Conservation (phyloP, 2,329 filamentous ascomycete genomes). For the Aspergillus hortae region DNA sequence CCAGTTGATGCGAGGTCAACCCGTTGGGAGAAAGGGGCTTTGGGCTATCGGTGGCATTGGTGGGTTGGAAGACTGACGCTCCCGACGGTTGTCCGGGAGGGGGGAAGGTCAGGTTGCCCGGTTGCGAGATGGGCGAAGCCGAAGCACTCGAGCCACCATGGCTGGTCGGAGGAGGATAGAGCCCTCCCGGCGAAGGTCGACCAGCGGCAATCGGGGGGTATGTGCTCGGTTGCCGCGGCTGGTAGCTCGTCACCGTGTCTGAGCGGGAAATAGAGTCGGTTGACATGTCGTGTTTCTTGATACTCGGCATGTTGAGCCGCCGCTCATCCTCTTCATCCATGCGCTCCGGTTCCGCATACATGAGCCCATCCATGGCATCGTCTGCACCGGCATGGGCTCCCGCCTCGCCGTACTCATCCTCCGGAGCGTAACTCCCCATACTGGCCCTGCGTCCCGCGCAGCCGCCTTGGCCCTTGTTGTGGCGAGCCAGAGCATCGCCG, state of each 20-base stretch:
- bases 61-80: slow-evolving; percentile 65
- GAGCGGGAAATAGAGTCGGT: slow-evolving; percentile 48
- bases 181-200: slow-evolving; percentile 50
- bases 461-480: slow-evolving; percentile 92
- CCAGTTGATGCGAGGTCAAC: slow-evolving; percentile 36
- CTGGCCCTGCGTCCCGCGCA: slow-evolving; percentile 89
- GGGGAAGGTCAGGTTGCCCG: slow-evolving; percentile 37
- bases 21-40: slow-evolving; percentile 64
- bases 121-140: slow-evolving; percentile 50
- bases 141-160: slow-evolving; percentile 55
- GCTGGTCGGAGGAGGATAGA: slow-evolving; percentile 62
- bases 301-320: slow-evolving; percentile 60
- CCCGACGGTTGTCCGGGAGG: slow-evolving; percentile 39
- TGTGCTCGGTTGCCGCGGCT: slow-evolving; percentile 68
- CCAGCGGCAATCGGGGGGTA: slow-evolving; percentile 66
- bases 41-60: slow-evolving; percentile 78
- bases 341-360: slow-evolving; percentile 53
- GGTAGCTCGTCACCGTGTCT: slow-evolving; percentile 46
- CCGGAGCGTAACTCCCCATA: slow-evolving; percentile 74
- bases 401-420: slow-evolving; percentile 61
- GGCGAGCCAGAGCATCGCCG: slow-evolving; percentile 88
- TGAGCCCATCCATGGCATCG: slow-evolving; percentile 61
- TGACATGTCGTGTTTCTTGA: slow-evolving; percentile 66
- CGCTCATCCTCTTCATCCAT: slow-evolving; percentile 50
- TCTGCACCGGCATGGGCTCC: slow-evolving; percentile 46